A percentile compares a stretch with the other conserved stretches of the same genome.
These are phyloP conservation scores for Podila epicladia DNA, from an alignment of 192 early-diverging fungal genomes.

Conservation along the genomic window DNA sequence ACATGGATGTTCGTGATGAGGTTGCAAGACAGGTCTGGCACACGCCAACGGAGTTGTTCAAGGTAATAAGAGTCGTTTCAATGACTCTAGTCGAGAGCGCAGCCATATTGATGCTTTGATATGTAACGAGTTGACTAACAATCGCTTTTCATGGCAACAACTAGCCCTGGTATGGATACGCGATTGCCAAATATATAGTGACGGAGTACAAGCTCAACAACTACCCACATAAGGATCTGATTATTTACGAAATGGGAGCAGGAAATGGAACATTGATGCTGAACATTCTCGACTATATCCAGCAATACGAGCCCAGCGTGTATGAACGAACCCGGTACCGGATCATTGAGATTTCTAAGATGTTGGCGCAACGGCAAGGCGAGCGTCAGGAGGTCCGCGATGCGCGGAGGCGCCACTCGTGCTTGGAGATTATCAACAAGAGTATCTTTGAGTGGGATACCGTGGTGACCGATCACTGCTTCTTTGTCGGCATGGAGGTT, in stretches of 20 bases:
- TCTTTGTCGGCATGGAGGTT: conserved; percentile 97
- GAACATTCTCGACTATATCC: conserved; percentile 92
- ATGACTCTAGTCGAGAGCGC: neutral
- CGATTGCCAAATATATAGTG: conserved; percentile 90
- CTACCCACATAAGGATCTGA: conserved; percentile 71
- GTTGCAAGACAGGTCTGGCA: conserved; percentile 95
- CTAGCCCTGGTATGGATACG: conserved; percentile 91
- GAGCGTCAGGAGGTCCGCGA: conserved; percentile 61
- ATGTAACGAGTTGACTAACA: too few relatives aligned
- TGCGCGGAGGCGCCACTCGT: conserved; percentile 54
- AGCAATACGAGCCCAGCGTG: conserved; percentile 78
- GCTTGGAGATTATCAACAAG: conserved; percentile 87
- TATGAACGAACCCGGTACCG: conserved; percentile 85
- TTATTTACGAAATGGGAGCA: conserved; percentile 95
- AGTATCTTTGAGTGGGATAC: conserved; percentile 92
- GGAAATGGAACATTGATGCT: conserved; percentile 97
- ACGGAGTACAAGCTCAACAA: conserved; percentile 75
- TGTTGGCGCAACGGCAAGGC: conserved; percentile 76
- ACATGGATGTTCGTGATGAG: conserved; percentile 78
- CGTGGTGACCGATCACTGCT: conserved; percentile 77
- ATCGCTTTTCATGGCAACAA: too few relatives aligned
- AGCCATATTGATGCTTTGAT: neutral
- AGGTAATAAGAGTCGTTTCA: conserved; percentile 47
- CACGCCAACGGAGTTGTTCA: conserved; percentile 96
- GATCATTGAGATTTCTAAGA: conserved; percentile 92